Evolutionary conservation across 2,329 filamentous ascomycete species (phyloP).

Genomic region (Paecilomyces niveus): DNA sequence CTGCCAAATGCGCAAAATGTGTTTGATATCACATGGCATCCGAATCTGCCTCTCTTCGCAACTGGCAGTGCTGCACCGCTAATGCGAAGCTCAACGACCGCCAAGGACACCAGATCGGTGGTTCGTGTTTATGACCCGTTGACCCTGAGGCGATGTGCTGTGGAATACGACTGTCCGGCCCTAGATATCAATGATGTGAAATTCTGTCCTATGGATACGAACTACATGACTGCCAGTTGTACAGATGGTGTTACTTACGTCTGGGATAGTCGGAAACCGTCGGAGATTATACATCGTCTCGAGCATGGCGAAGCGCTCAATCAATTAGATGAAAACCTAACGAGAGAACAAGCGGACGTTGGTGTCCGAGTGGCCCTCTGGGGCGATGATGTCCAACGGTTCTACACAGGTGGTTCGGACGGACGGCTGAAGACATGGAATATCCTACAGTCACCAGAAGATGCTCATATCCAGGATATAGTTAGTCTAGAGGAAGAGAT

Average conservation of each 20-base stretch:
- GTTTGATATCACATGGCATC: slow-evolving; percentile 54
- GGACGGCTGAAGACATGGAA: slow-evolving; percentile 56
- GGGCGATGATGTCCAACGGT: slow-evolving; percentile 44
- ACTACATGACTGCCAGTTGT: slow-evolving; percentile 52
- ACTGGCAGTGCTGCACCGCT: slow-evolving; percentile 42
- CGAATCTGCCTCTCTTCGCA: slow-evolving; percentile 43
- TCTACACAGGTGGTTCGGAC: slow-evolving; percentile 57
- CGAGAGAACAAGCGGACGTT: slow-evolving; percentile 47
- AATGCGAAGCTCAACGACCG: slow-evolving; percentile 15
- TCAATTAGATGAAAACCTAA: slow-evolving; percentile 32
- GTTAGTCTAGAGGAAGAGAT: slow-evolving; percentile 45
- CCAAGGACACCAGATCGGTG: slow-evolving; percentile 38
- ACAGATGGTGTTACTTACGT: slow-evolving; percentile 55
- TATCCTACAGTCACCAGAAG: slow-evolving; percentile 43
- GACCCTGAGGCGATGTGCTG: slow-evolving; percentile 22
- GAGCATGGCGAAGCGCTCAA: slow-evolving; percentile 45
- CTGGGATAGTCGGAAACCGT: slow-evolving; percentile 49
- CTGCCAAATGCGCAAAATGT: slow-evolving; percentile 46
- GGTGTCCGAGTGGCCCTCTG: slow-evolving; percentile 54
- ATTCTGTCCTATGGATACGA: slow-evolving; percentile 39
- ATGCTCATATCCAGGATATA: slow-evolving; percentile 47
- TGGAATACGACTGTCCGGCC: slow-evolving; percentile 51
- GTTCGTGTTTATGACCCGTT: slow-evolving; percentile 47
- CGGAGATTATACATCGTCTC: slow-evolving; percentile 42
- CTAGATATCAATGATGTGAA: slow-evolving; percentile 56